Evolutionary conservation across 2,329 filamentous ascomycete genomes (phyloP), one percentile per base, ranked within the genome.

Genomic region (Arthrinium puccinioides): DNA sequence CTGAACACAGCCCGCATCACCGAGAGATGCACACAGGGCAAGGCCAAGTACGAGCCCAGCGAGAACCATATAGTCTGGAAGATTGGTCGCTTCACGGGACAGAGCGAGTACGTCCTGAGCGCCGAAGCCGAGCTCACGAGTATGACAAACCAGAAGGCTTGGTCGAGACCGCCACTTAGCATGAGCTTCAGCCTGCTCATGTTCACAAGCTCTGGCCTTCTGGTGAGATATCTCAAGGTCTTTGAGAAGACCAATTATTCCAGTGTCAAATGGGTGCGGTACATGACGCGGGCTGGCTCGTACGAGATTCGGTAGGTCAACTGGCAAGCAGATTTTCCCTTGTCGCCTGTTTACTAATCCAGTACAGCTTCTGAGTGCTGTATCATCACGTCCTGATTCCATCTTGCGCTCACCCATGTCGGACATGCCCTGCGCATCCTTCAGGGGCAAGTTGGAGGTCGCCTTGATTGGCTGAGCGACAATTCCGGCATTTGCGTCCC

Each of bases 231-330:
- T 61, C 66, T 98, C 40, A 98, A 98, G 66, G 92, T 98, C 2
- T 98, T 98, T 67, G 92, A 98, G 69, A 98, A 98, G 79, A 92
- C 79, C 63, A 97, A 97, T 63, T 98, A 98, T 61, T 94, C 86
- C 45, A 95, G 88, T 56, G 92, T 98, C 33, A 98, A 98, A 64
- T 98, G 92, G 92, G 92, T 98, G 51, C 73, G 92, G 51, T 98
- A 98, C 63, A 97, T 98, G 92, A 98, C 92, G 14, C 80, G 90
- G 48, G 92, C 90, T 13, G 92, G 92, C 20, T 96, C 88, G 62
- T 98, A 98, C 62, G 92, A 98, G 67, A 95, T 98, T 59, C 74
- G 88, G 82, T 94, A 48, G 51, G 64, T 33, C 9, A n/a, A 11
- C 20, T 11, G 20, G 20, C 20, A 23, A 7, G 14, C 9, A 3